These are phyloP conservation scores for Mytilinidion resinicola DNA, from an alignment of 495 filamentous ascomycete species.

Conservation along the genomic window DNA sequence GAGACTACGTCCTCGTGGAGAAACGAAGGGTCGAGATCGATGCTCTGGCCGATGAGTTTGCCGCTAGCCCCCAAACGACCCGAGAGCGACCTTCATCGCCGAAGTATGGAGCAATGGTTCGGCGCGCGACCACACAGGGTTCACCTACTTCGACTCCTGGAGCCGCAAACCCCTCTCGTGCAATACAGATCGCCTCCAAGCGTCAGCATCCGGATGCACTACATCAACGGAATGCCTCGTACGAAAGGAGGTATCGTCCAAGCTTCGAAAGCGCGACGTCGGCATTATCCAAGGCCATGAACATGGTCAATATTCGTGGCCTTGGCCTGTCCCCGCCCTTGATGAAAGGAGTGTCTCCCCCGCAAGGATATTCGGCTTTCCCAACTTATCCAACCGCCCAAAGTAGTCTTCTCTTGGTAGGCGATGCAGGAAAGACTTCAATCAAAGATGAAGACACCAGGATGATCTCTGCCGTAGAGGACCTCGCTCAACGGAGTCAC, in stretches of 20 bases:
- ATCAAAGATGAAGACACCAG: conserved; percentile 73
- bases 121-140: conserved; percentile 66
- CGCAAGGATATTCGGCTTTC: conserved; percentile 71
- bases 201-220: conserved; percentile 54
- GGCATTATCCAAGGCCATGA: conserved; percentile 87
- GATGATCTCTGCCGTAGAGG: conserved; percentile 76
- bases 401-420: conserved; percentile 53
- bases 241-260: conserved; percentile 68
- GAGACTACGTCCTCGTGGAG: conserved; percentile 93
- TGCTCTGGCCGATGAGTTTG: conserved; percentile 91
- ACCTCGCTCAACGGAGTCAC: conserved; percentile 84
- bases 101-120: conserved; percentile 42
- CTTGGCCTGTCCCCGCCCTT: conserved; percentile 44
- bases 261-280: conserved; percentile 78
- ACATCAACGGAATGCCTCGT: conserved; percentile 64
- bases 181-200: conserved; percentile 62
- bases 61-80: conserved; percentile 54
- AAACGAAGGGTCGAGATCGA: conserved; percentile 94
- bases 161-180: conserved; percentile 51
- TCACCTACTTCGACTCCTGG: conserved; percentile 52
- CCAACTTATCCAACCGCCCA: conserved; percentile 75
- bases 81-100: conserved; percentile 10
- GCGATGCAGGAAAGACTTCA: conserved; percentile 53
- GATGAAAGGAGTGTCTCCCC: conserved; percentile 62
- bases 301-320: conserved; percentile 80